A percentile compares a stretch with the other conserved stretches of the same genome.
These are phyloP conservation scores for Meredithiella fracta DNA, from an alignment of 2,329 filamentous ascomycete genomes.

Conservation along the genomic window DNA sequence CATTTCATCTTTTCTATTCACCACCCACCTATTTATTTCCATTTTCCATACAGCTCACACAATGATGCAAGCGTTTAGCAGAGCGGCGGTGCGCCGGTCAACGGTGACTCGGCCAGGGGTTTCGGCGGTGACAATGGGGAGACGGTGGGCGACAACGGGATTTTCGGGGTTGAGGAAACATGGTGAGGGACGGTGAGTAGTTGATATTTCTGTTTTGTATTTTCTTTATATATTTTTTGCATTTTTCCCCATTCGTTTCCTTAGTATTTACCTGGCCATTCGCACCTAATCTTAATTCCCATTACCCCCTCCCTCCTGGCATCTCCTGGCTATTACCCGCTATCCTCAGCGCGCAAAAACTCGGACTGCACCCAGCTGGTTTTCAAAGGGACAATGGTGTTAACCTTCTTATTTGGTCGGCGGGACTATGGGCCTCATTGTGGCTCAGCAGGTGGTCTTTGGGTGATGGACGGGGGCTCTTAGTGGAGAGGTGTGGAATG, in stretches of 20 bases:
- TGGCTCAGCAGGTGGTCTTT: not conserved
- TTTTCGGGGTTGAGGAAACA: not conserved
- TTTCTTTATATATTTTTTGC: conserved; percentile 1
- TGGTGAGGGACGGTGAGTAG: conserved; percentile 9
- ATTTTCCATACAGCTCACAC: not conserved
- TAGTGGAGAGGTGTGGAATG: not conserved
- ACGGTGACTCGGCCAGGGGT: not conserved
- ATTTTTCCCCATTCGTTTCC: no score
- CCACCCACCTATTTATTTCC: not conserved
- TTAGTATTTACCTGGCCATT: no score
- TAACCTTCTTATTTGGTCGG: no score
- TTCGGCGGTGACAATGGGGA: not conserved
- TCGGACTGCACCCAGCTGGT: no score
- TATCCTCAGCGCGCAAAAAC: not conserved
- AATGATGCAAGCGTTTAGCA: conserved; percentile 10
- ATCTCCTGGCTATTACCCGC: no score
- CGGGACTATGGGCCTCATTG: no score
- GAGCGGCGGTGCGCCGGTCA: conserved; percentile 5
- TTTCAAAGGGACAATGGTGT: no score
- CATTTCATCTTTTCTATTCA: no score
- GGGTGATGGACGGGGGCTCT: not conserved
- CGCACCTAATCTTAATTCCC: no score
- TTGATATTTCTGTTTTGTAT: not conserved
- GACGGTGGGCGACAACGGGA: conserved; percentile 2
- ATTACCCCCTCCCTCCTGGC: no score